Percentiles rank a stretch among this genome's conserved stretches.
Conservation (phyloP, 106 monocot species). For the Allium cepa region DNA sequence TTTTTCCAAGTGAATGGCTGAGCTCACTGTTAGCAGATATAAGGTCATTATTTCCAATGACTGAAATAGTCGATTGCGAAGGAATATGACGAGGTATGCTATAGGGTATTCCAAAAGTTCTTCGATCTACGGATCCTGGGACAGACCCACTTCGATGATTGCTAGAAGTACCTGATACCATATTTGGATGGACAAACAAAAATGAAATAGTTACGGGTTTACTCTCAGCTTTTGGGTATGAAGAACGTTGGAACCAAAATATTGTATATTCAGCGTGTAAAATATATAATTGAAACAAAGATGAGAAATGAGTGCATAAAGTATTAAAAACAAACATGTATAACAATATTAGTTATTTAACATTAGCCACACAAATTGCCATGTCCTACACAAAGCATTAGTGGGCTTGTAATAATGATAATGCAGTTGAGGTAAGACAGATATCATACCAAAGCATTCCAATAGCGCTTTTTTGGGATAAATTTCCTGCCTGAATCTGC, state of each 20-base stretch:
- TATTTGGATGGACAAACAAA: no score
- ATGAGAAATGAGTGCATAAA: no score
- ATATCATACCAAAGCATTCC: slow-evolving; percentile 24
- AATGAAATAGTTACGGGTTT: no score
- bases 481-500: slow-evolving; percentile 14
- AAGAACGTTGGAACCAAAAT: no score
- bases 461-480: slow-evolving; percentile 15
- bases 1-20: slow-evolving; percentile 45
- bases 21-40: slow-evolving; percentile 28
- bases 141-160: slow-evolving; percentile 35
- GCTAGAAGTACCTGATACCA: slow-evolving; percentile 14
- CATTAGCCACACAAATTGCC: no score
- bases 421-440: neutral
- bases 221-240: slow-evolving; percentile 3
- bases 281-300: no score
- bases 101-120: slow-evolving; percentile 30
- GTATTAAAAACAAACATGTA: no score
- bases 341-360: no score
- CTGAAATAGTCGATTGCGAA: slow-evolving; percentile 24
- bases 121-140: slow-evolving; percentile 24
- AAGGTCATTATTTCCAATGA: slow-evolving; percentile 25
- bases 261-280: no score
- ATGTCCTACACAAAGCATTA: neutral
- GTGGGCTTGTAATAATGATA: neutral
- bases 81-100: slow-evolving; percentile 30